A percentile compares a stretch with the other conserved stretches of the same genome.
Conservation (phyloP, 1,139 yeast genomes). For the Pichia cactophila region DNA sequence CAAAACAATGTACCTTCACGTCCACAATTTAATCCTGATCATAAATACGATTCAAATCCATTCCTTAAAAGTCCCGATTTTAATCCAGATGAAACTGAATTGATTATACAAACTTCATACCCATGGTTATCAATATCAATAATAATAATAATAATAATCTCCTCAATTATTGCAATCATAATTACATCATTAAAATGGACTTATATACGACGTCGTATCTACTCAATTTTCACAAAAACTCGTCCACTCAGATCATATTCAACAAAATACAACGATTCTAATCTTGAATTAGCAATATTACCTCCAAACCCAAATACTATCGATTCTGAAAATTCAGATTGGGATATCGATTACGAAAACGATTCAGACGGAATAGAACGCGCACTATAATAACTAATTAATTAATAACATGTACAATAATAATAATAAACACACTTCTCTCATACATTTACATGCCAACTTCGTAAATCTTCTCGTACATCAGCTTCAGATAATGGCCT, state of each 20-base stretch:
- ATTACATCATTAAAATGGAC: neutral
- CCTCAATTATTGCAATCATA: neutral
- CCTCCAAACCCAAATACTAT: neutral
- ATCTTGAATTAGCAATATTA: neutral
- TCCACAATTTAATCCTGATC: constrained; percentile 33
- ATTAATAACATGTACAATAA: neutral
- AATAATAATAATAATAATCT: too few relatives aligned
- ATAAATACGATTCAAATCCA: neutral
- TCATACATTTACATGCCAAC: constrained; percentile 23
- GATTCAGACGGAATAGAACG: constrained; percentile 24
- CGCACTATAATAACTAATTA: constrained; percentile 7
- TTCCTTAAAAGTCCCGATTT: neutral
- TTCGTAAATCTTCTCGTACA: constrained; percentile 24
- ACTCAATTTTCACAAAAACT: neutral
- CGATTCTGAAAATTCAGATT: neutral
- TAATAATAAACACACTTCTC: neutral
- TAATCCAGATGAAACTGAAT: neutral
- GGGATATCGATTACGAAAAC: constrained; percentile 18
- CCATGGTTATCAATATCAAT: neutral
- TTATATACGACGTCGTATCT: neutral
- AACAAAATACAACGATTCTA: neutral
- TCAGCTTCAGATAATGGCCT: constrained; percentile 24
- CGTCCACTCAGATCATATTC: too few relatives aligned
- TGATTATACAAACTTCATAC: neutral
- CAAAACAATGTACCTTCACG: constrained; percentile 35